phyloP scores from a whole-genome alignment of 768 basidiomycete species.

The Rhodotorula kratochvilovae region DNA sequence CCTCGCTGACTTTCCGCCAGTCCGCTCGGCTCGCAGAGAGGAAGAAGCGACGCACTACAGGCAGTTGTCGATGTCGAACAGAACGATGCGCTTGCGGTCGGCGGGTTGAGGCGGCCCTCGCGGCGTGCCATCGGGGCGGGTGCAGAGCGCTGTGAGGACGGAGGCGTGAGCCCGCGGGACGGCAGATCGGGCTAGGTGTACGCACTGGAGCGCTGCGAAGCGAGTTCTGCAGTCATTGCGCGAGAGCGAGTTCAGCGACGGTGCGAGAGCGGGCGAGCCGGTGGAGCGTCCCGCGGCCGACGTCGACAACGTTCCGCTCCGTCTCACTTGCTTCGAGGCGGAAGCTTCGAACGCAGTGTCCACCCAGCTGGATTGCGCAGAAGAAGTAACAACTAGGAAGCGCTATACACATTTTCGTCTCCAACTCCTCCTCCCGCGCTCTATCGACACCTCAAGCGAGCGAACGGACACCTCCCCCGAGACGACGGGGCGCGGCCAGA shows the following conservation, averaged over 20 bases:
- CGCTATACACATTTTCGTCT: no score
- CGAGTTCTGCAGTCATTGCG: neutral
- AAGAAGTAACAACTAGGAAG: no score
- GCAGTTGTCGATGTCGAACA: constrained; percentile 40
- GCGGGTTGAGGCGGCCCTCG: neutral
- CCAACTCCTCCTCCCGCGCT: no score
- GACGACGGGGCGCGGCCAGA: no score
- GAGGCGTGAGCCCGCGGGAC: neutral
- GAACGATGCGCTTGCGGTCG: constrained; percentile 18
- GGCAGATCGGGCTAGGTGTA: no score
- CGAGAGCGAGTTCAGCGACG: neutral
- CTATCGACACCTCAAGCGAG: no score
- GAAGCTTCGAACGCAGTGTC: no score
- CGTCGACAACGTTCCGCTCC: neutral
- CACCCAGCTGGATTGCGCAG: no score
- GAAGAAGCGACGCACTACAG: constrained; percentile 18
- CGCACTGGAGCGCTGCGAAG: neutral
- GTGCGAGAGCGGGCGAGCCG: neutral
- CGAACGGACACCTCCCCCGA: no score
- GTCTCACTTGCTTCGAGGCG: no score
- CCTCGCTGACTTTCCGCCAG: neutral
- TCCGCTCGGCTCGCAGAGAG: no score
- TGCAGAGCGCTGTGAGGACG: constrained; percentile 10
- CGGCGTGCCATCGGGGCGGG: neutral
- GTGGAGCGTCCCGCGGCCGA: neutral